Percentiles rank a stretch among this genome's conserved stretches.
phyloP scores from a whole-genome alignment of 306 rosid genomes.

The Comarum palustre region DNA sequence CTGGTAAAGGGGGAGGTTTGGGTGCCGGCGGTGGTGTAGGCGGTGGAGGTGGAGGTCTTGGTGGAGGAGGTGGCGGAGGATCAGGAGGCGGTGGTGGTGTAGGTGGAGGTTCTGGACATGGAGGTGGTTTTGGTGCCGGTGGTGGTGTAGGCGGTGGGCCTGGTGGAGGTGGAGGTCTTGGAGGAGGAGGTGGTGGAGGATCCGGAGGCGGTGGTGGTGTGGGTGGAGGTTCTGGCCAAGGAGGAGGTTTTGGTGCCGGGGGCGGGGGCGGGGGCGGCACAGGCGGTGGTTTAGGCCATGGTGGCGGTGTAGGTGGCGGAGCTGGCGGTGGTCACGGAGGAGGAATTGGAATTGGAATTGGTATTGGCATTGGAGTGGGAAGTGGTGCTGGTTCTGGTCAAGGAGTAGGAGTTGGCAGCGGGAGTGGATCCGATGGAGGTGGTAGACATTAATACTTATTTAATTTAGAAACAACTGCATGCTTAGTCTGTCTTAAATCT shows the following conservation, averaged over 20 bases:
- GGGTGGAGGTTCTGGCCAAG: conserved; percentile 21
- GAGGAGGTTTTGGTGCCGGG: conserved; percentile 25
- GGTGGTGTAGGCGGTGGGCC: not conserved
- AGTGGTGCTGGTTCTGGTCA: conserved; percentile 40
- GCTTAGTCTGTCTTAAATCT: not conserved
- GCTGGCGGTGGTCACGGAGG: conserved; percentile 33
- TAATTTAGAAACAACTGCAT: not conserved
- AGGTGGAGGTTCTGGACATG: not conserved
- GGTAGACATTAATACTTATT: conserved; percentile 28
- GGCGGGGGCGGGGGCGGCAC: conserved; percentile 33
- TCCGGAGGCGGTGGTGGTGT: conserved; percentile 24
- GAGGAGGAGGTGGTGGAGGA: conserved; percentile 20
- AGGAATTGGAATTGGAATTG: conserved; percentile 28
- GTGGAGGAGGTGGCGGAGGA: conserved; percentile 12
- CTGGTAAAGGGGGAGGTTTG: conserved; percentile 14
- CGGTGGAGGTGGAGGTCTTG: not conserved
- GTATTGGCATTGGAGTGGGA: conserved; percentile 32
- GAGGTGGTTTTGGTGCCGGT: conserved; percentile 6
- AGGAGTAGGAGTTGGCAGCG: conserved; percentile 50
- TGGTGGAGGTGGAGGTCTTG: conserved; percentile 20
- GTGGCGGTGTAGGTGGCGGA: conserved; percentile 55
- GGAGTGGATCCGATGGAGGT: conserved; percentile 42
- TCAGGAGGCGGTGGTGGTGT: conserved; percentile 1
- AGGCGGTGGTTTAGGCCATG: conserved; percentile 38
- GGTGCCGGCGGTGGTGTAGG: conserved; percentile 11